phyloP scores from a whole-genome alignment of 2,329 filamentous ascomycete species.

The Fusarium sarcochroum region DNA sequence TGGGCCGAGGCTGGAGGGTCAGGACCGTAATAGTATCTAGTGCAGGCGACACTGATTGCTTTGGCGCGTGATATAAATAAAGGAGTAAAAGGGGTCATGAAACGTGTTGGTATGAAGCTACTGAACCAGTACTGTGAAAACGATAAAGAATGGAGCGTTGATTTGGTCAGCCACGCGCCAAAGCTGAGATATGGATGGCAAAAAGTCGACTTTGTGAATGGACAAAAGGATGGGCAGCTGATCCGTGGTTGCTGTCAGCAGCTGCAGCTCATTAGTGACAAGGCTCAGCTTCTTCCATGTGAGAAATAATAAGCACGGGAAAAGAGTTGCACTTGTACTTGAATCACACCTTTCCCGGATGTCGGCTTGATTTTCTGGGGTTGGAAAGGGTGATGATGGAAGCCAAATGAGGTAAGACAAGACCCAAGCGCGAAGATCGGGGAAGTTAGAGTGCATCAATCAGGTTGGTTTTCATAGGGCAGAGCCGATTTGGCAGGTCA shows the following conservation, averaged over 20 bases:
- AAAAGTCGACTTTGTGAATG: slow-evolving; percentile 26
- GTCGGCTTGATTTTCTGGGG: slow-evolving; percentile 29
- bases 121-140: slow-evolving; percentile 12
- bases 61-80: slow-evolving; percentile 31
- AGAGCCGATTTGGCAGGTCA: slow-evolving; percentile 26
- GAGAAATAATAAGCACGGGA: neutral
- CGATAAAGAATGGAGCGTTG: slow-evolving; percentile 8
- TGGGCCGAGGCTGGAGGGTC: slow-evolving; percentile 22
- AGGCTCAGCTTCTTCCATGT: slow-evolving; percentile 10
- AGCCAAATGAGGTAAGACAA: slow-evolving; percentile 45
- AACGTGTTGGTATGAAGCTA: slow-evolving; percentile 12
- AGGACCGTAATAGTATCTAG: slow-evolving; percentile 29
- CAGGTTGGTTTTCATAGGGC: slow-evolving; percentile 34
- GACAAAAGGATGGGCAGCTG: slow-evolving; percentile 32
- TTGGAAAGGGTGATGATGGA: slow-evolving; percentile 16
- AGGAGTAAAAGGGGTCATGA: slow-evolving; percentile 26
- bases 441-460: slow-evolving; percentile 27
- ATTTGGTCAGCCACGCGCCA: slow-evolving; percentile 22
- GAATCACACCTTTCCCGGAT: slow-evolving; percentile 37
- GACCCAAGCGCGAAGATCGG: slow-evolving; percentile 38
- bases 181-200: slow-evolving; percentile 31
- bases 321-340: slow-evolving; percentile 7
- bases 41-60: slow-evolving; percentile 12
- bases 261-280: slow-evolving; percentile 6
- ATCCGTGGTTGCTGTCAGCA: slow-evolving; percentile 34